Conservation (phyloP, 148 eudicot species). For the Rhododendron simsii region DNA sequence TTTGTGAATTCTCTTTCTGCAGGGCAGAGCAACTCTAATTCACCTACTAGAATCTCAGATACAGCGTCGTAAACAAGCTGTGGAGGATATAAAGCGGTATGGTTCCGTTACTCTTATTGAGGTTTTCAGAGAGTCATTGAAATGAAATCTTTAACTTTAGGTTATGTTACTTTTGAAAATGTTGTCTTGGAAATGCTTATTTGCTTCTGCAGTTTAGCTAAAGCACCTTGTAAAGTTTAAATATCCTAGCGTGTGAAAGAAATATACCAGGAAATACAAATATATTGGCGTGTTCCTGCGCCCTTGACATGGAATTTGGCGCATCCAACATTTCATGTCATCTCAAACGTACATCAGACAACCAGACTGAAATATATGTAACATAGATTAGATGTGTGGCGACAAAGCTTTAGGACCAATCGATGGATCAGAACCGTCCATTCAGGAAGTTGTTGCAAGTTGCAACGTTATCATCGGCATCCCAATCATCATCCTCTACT, state of each 20-base stretch:
- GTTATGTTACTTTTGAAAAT: not conserved
- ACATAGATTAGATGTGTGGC: not conserved
- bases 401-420: not conserved
- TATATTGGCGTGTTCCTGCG: not conserved
- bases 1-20: not conserved
- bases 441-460: not conserved
- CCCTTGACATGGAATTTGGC: not conserved
- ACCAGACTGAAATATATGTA: not conserved
- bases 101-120: not conserved
- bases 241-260: not conserved
- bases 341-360: not conserved
- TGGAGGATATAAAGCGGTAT: conserved; percentile 91
- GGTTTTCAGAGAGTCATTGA: not conserved
- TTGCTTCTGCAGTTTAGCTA: not conserved
- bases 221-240: not conserved
- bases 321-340: not conserved
- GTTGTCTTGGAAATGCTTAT: not conserved
- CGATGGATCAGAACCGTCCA: not conserved
- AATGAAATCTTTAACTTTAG: not conserved
- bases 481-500: no score
- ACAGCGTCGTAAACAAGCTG: conserved; percentile 79
- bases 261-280: not conserved
- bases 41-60: conserved; percentile 90
- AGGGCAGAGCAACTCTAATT: conserved; percentile 92
- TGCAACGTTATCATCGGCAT: not conserved